Percentiles rank a stretch among this genome's conserved stretches.
Evolutionary conservation across 768 basidiomycete genomes (phyloP).

Genomic region (Xerocomellus chrysenteron): DNA sequence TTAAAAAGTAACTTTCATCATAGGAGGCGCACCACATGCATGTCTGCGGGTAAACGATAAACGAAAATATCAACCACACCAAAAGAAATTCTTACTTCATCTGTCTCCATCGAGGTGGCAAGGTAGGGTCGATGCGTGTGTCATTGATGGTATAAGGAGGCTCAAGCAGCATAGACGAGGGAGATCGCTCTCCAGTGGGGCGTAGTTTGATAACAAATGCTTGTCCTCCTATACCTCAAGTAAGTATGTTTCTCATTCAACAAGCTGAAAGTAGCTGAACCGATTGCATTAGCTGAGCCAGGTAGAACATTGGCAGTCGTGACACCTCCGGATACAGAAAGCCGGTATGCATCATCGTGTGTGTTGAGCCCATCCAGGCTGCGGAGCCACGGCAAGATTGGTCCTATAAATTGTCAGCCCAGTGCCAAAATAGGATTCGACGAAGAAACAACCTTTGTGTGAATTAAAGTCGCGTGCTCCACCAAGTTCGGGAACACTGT

Average conservation of each 20-base stretch:
- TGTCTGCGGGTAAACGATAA: constrained; percentile 39
- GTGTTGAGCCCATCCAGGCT: constrained; percentile 85
- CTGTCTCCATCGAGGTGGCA: constrained; percentile 69
- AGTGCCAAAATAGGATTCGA: background rate
- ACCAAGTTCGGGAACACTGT: constrained; percentile 53
- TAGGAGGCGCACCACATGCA: constrained; percentile 48
- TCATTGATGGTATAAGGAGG: constrained; percentile 66
- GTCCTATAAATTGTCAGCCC: constrained; percentile 31
- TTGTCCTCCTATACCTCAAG: constrained; percentile 63
- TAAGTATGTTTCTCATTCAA: constrained; percentile 6
- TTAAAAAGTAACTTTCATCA: background rate
- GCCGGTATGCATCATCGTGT: constrained; percentile 71
- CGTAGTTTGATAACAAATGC: constrained; percentile 86
- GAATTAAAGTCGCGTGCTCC: constrained; percentile 65
- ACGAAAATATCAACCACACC: background rate
- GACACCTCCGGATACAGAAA: constrained; percentile 84
- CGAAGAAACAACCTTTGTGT: constrained; percentile 38
- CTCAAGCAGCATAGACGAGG: constrained; percentile 82
- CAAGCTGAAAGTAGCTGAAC: constrained; percentile 37
- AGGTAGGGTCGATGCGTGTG: constrained; percentile 36
- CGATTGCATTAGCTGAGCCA: constrained; percentile 74
- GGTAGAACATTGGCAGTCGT: constrained; percentile 83
- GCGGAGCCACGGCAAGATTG: constrained; percentile 75
- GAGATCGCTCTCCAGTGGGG: constrained; percentile 69
- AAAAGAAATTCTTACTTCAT: constrained; percentile 57